Evolutionary conservation across 2,329 filamentous ascomycete species (phyloP).

Genomic region (Trichophyton benhamiae): DNA sequence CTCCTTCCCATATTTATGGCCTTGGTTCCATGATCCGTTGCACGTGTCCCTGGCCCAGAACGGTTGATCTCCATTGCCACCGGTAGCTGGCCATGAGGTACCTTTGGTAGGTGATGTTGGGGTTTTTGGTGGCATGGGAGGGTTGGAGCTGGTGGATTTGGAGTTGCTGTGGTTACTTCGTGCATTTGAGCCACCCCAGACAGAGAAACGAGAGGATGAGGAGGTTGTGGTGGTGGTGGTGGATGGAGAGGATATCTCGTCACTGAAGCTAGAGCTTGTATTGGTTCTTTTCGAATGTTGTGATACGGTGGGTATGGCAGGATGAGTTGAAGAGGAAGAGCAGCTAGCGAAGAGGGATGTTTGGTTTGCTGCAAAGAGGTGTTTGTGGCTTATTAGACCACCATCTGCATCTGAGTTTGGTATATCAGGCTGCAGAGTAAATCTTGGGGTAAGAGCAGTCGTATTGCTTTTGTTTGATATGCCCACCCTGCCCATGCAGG

Average conservation of each 20-base stretch:
- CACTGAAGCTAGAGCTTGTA: constrained; percentile 7
- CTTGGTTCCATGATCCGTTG: constrained; percentile 33
- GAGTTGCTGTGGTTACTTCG: neutral
- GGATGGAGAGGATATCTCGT: constrained; percentile 9
- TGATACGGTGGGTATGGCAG: constrained; percentile 5
- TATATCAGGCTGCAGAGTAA: constrained; percentile 33
- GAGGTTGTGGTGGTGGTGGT: constrained; percentile 9
- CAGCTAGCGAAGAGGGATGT: constrained; percentile 27
- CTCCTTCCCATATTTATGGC: constrained; percentile 29
- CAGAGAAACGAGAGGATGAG: constrained; percentile 11
- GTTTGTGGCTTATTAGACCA: constrained; percentile 34
- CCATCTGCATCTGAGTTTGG: constrained; percentile 32
- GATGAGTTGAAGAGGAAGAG: constrained; percentile 24
- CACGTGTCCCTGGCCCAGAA: constrained; percentile 34
- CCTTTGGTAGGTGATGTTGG: constrained; percentile 12
- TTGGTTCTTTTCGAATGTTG: constrained; percentile 6
- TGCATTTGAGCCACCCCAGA: constrained; percentile 8
- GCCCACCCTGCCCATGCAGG: constrained; percentile 29
- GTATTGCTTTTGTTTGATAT: constrained; percentile 4
- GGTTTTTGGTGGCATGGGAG: constrained; percentile 12
- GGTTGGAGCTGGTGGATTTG: constrained; percentile 13
- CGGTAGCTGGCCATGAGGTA: constrained; percentile 5
- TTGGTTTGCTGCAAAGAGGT: constrained; percentile 31
- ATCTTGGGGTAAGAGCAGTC: constrained; percentile 19
- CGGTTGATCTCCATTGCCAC: constrained; percentile 19